A percentile compares a stretch with the other conserved stretches of the same genome.
These are phyloP conservation scores for Barnettozyma hawaiiensis DNA, from an alignment of 1,139 yeast species.

Conservation along the genomic window DNA sequence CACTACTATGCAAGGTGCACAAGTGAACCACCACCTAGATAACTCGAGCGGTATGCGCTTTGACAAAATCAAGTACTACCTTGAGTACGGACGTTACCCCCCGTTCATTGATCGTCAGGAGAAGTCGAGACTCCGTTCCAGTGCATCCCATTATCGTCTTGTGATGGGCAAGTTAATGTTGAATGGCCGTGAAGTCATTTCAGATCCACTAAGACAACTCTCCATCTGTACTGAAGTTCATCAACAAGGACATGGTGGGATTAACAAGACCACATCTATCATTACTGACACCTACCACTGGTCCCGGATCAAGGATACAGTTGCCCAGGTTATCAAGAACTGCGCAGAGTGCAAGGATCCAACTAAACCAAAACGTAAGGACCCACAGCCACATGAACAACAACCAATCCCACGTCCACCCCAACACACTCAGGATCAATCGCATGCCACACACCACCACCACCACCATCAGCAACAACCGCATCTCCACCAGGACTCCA, in stretches of 20 bases:
- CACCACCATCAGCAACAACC: constrained; percentile 9
- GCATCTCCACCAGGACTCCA: constrained; percentile 7
- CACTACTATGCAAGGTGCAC: constrained; percentile 5
- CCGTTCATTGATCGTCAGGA: constrained; percentile 76
- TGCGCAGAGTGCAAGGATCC: constrained; percentile 69
- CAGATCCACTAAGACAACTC: constrained; percentile 68
- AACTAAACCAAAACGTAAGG: constrained; percentile 25
- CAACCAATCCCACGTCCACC: constrained; percentile 2
- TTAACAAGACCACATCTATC: constrained; percentile 76
- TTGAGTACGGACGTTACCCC: constrained; percentile 85
- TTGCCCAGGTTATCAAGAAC: constrained; percentile 67
- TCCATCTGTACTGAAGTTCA: constrained; percentile 73
- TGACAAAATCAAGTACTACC: constrained; percentile 70
- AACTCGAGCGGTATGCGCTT: constrained; percentile 38
- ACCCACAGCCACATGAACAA: constrained; percentile 10
- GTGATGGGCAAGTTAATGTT: constrained; percentile 68
- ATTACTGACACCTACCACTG: constrained; percentile 83
- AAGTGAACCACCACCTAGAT: constrained; percentile 9
- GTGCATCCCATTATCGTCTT: constrained; percentile 72
- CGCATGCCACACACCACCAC: neutral
- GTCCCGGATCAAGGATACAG: constrained; percentile 87
- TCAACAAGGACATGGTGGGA: constrained; percentile 73
- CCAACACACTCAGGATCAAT: constrained; percentile 1
- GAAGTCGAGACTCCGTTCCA: constrained; percentile 75
- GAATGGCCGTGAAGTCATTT: constrained; percentile 76